Evolutionary conservation across 768 basidiomycete genomes (phyloP).

Genomic region (Lepiota brunneoincarnata): DNA sequence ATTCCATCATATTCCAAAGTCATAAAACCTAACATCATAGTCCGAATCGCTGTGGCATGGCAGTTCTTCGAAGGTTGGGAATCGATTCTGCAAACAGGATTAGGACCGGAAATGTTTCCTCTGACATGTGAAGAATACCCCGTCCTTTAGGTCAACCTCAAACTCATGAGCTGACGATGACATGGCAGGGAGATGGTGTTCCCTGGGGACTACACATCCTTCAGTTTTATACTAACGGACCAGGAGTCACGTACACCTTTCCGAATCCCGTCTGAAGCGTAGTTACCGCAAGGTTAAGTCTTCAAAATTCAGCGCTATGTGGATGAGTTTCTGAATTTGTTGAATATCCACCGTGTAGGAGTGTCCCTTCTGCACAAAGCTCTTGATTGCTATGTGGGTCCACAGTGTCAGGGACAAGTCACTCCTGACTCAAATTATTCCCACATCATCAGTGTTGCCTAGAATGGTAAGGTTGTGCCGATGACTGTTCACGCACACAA

Average conservation of each 20-base stretch:
- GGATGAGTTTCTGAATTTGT: too few relatives aligned
- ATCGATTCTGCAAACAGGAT: conserved; percentile 14
- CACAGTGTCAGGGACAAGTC: too few relatives aligned
- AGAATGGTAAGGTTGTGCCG: too few relatives aligned
- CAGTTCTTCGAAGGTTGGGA: conserved; percentile 23
- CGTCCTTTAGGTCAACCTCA: neutral
- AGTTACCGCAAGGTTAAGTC: neutral
- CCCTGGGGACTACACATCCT: too few relatives aligned
- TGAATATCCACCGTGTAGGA: too few relatives aligned
- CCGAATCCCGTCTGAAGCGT: neutral
- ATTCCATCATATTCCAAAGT: conserved; percentile 4
- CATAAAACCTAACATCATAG: conserved; percentile 16
- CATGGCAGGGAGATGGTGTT: neutral
- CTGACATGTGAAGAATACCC: neutral
- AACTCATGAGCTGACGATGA: neutral
- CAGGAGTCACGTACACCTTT: too few relatives aligned
- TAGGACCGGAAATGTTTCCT: neutral
- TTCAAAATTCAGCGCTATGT: neutral
- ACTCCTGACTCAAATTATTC: too few relatives aligned
- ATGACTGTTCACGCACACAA: too few relatives aligned
- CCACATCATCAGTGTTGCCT: too few relatives aligned
- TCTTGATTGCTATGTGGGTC: too few relatives aligned
- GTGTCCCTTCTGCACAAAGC: too few relatives aligned
- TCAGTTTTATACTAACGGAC: neutral
- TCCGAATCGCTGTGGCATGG: conserved; percentile 22